These are phyloP conservation scores for Catenaria anguillulae DNA, from an alignment of 371 early-diverging fungal genomes.

Conservation along the genomic window DNA sequence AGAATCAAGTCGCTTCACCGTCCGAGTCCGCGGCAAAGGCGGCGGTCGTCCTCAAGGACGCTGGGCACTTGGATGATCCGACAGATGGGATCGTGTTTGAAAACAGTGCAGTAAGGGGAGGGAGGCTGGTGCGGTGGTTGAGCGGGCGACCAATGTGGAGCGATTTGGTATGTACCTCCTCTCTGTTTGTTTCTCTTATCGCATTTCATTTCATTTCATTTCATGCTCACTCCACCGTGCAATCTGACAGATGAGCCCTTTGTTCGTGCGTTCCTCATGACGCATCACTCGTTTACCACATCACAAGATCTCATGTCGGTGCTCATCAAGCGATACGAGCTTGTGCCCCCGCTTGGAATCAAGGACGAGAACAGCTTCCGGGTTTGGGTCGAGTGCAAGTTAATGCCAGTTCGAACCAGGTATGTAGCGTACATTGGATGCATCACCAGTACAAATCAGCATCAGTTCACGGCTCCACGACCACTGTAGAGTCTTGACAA, in stretches of 20 bases:
- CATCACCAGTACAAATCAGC: too few relatives aligned
- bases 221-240: too few relatives aligned
- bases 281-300: constrained; percentile 37
- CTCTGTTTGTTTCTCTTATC: too few relatives aligned
- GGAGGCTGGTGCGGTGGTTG: constrained; percentile 24
- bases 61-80: background rate
- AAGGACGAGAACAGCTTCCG: constrained; percentile 19
- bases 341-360: constrained; percentile 26
- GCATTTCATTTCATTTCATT: too few relatives aligned
- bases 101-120: constrained; percentile 16
- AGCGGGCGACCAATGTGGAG: constrained; percentile 19
- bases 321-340: constrained; percentile 18
- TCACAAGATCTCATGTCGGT: constrained; percentile 26
- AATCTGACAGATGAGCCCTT: background rate
- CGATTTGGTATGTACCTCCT: too few relatives aligned
- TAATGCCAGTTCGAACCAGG: constrained; percentile 26
- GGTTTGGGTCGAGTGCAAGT: constrained; percentile 21
- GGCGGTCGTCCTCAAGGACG: background rate
- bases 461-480: too few relatives aligned
- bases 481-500: constrained; percentile 22
- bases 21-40: background rate
- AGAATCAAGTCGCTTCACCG: constrained; percentile 6
- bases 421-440: too few relatives aligned
- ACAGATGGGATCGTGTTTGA: constrained; percentile 6
- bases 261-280: constrained; percentile 22